Evolutionary conservation across 345 rosid species (phyloP).

Genomic region (Erodium maritimum): DNA sequence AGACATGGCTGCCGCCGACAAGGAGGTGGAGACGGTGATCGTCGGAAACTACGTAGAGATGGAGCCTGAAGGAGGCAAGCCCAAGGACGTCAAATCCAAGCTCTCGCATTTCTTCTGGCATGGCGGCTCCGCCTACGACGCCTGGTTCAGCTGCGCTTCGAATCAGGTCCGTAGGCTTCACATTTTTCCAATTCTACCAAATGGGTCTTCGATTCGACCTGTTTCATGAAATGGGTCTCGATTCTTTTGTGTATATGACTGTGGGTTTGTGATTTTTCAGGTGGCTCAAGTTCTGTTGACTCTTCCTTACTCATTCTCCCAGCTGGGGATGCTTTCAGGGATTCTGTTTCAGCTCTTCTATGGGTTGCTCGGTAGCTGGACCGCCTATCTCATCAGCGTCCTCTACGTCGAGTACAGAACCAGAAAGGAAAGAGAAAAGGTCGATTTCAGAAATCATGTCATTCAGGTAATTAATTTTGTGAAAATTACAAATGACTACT

Average conservation of each 20-base stretch:
- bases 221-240: too few relatives aligned
- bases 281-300: slow-evolving; percentile 32
- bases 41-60: too few relatives aligned
- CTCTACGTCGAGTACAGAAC: slow-evolving; percentile 29
- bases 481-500: too few relatives aligned
- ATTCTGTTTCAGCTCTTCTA: slow-evolving; percentile 26
- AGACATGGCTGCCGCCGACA: too few relatives aligned
- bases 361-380: slow-evolving; percentile 32
- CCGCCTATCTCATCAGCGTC: slow-evolving; percentile 32
- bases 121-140: slow-evolving; percentile 34
- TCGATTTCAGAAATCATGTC: slow-evolving; percentile 31
- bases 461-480: slow-evolving; percentile 17
- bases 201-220: too few relatives aligned
- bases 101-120: slow-evolving; percentile 23
- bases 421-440: slow-evolving; percentile 28
- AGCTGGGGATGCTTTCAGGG: slow-evolving; percentile 33
- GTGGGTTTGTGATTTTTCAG: slow-evolving; percentile 7
- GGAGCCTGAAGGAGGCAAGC: neutral
- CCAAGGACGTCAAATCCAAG: slow-evolving; percentile 14
- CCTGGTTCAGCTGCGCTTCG: slow-evolving; percentile 36
- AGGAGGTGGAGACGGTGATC: too few relatives aligned
- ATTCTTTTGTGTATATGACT: neutral
- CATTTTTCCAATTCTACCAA: too few relatives aligned
- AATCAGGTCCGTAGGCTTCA: slow-evolving; percentile 17
- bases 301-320: slow-evolving; percentile 33